Base-by-base conservation (phyloP, 2,329 filamentous ascomycete genomes). In the Lasiodiplodia hormozganensis region DNA sequence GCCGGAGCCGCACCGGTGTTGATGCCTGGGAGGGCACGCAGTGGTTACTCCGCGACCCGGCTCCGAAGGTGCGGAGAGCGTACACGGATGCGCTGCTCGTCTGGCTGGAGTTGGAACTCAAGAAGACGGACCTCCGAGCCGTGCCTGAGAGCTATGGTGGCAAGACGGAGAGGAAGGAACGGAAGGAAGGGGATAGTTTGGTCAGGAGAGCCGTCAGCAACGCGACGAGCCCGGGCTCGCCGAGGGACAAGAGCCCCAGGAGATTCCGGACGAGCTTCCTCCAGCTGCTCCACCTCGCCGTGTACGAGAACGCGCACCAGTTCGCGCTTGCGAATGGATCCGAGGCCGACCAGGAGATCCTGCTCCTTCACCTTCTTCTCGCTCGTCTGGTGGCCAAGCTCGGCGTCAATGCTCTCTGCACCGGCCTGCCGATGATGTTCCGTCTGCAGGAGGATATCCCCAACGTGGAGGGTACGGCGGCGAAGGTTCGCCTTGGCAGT, bases 21-120 rank as follows among this genome's bases (percentile, higher is more conserved):
- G 87, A 92, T 67, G 91, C 94, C 0, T 99, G 96, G 96, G 94
- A 98, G 79, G 93, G 93, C n/a, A 97, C 94, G 0, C 93, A 97
- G 70, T 97, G 93, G 92, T 87, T 98, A 54, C 82, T 98, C 23
- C 89, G 92, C 47, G 95, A 97, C 74, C 85, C 88, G 0, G 90
- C 94, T 74, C 88, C 88, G 38, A 85, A 88, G 38, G 94, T 98
- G 40, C 89, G 94, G 66, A 90, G 90, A 76, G 92, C 94, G 0
- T 99, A 98, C 73, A 88, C 90, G 7, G 93, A 97, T 78, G 92
- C 93, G 4, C 80, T 98, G 18, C 79, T 92, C 51, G 92, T 92
- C 0, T 99, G 95, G 94, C 84, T 97, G 65, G 88, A 91, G 68
- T 84, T 90, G n/a, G 94, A 97, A 79, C 92, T 92, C 21, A 90